Evolutionary conservation across 345 rosid species (phyloP), one percentile per base, ranked within the genome.

Genomic region (Adansonia digitata): DNA sequence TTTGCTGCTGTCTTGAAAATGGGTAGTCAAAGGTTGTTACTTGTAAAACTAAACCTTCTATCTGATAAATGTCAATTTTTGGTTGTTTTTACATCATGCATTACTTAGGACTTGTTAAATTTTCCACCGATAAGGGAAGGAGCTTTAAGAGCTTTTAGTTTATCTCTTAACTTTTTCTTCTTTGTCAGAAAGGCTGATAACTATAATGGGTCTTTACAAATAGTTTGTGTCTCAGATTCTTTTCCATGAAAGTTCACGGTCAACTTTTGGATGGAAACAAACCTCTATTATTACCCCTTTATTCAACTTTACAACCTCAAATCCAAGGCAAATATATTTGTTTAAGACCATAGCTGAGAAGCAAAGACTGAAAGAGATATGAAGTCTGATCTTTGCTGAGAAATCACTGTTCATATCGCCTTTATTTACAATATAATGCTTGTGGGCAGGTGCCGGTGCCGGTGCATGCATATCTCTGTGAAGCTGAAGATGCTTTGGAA

Each of bases 181-280:
- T 71, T 48, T 71, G 73, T 77, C 82, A 51, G 79, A 79, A 79
- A 73, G 81, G 52, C 17, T 66, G 75, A 62, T 60, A 55, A 59
- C 62, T 51, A 64, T 75, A 34, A 77, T 64, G 56, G 39, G 29
- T 63, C n/a, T n/a, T 70, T 53, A 73, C 77, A 77, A 40, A 77
- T 14, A 34, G 22, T 51, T 53, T 77, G 4, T 56, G 17, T 63
- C 5, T 77, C 57, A 80, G 70, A 69, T 55, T 79, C 74, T 71
- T 79, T 79, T 34, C 68, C 72, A 45, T 64, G 53, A 71, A 65
- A 71, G 70, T 46, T 71, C 72, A 63, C 39, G 37, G 9, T 73
- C 48, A 5, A 78, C 79, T 76, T 71, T 80, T 46, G 18, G 75
- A 62, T 69, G 62, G 59, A 39, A 42, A 66, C n/a, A 20, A 64